Percentiles rank a stretch among this genome's conserved stretches.
These are phyloP conservation scores for Aspergillus spinulosporus DNA, from an alignment of 2,329 filamentous ascomycete genomes.

Conservation along the genomic window DNA sequence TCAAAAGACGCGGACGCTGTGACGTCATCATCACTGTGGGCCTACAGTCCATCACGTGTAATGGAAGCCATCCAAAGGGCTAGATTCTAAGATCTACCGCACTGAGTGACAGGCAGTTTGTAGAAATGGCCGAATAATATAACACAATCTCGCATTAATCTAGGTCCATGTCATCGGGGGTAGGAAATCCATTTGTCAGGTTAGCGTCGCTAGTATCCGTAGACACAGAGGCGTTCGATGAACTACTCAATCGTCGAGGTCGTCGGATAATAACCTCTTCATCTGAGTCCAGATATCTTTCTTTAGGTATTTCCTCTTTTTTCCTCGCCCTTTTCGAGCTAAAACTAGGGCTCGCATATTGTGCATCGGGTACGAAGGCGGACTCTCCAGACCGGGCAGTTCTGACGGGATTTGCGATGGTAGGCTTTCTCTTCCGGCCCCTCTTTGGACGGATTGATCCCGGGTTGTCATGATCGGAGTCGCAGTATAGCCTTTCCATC, in stretches of 20 bases:
- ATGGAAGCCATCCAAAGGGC: background rate
- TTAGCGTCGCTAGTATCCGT: constrained; percentile 23
- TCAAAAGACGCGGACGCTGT: constrained; percentile 24
- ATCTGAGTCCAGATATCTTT: constrained; percentile 10
- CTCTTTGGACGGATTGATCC: constrained; percentile 20
- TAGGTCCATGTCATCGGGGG: constrained; percentile 37
- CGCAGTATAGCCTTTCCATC: constrained; percentile 34
- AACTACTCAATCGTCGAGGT: constrained; percentile 16
- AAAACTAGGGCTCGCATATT: constrained; percentile 16
- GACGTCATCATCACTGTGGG: constrained; percentile 34
- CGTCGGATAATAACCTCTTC: constrained; percentile 15
- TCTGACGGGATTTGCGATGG: constrained; percentile 18
- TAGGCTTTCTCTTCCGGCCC: constrained; percentile 40
- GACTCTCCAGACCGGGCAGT: background rate
- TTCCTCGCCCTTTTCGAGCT: constrained; percentile 31
- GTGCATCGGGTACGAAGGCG: constrained; percentile 11
- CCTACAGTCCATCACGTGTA: constrained; percentile 6
- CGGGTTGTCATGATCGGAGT: constrained; percentile 26
- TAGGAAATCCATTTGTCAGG: constrained; percentile 14
- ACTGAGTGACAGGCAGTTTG: background rate
- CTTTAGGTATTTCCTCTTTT: constrained; percentile 23
- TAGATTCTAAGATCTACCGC: background rate
- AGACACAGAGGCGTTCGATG: constrained; percentile 23
- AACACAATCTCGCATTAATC: constrained; percentile 27
- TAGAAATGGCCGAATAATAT: background rate